These are phyloP conservation scores for Barbatosphaeria neglecta DNA, from an alignment of 495 filamentous ascomycete species.

Conservation along the genomic window DNA sequence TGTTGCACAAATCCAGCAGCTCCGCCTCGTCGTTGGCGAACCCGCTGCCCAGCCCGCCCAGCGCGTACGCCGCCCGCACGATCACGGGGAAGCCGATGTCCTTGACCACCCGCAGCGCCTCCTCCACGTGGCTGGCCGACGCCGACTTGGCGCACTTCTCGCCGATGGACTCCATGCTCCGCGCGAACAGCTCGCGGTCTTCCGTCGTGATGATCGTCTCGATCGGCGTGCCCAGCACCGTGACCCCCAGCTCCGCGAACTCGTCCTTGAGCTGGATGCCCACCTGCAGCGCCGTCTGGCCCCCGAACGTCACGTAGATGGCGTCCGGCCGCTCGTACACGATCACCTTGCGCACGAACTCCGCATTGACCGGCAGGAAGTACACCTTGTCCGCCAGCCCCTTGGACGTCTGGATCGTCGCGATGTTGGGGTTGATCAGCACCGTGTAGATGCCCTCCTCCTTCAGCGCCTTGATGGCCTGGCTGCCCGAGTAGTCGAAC, in stretches of 20 bases:
- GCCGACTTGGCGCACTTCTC: conserved; percentile 98
- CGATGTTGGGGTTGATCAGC: conserved; percentile 97
- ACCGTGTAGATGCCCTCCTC: conserved; percentile 91
- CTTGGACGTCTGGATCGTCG: conserved; percentile 96
- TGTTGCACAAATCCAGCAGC: conserved; percentile 81
- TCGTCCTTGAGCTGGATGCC: conserved; percentile 96
- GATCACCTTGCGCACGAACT: conserved; percentile 96
- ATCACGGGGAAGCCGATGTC: conserved; percentile 93
- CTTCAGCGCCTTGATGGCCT: conserved; percentile 93
- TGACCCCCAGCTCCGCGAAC: conserved; percentile 79
- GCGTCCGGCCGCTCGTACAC: conserved; percentile 84
- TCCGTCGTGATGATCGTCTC: conserved; percentile 97
- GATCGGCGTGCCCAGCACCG: conserved; percentile 91
- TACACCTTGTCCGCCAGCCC: conserved; percentile 96
- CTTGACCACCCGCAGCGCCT: conserved; percentile 73
- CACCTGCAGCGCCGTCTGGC: conserved; percentile 87
- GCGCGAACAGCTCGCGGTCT: conserved; percentile 91
- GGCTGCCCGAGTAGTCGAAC: conserved; percentile 94
- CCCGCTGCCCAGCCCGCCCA: conserved; percentile 89
- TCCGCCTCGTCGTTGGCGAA: conserved; percentile 88
- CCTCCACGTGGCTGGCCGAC: conserved; percentile 74
- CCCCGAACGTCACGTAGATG: conserved; percentile 92
- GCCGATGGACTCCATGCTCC: conserved; percentile 95
- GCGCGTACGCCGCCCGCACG: conserved; percentile 89
- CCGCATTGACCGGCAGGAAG: conserved; percentile 91